Conservation (phyloP, 352 stramenopile species). For the Thraustochytrium sp. region DNA sequence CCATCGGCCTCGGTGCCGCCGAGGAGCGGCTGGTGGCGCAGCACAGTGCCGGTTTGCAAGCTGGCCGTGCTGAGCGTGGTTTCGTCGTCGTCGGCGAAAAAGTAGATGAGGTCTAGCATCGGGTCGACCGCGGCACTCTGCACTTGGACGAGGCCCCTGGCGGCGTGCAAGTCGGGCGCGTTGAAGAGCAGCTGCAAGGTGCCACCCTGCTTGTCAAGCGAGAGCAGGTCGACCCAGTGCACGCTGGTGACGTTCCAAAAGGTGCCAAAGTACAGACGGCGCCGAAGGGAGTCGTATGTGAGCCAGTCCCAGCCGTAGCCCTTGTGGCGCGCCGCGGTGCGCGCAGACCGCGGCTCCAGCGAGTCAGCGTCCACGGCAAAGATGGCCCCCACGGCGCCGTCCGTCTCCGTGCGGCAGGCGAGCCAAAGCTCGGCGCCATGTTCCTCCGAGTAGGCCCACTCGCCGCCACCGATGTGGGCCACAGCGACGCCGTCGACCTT, state of each 20-base stretch:
- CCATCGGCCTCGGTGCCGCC: not conserved
- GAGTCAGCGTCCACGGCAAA: not conserved
- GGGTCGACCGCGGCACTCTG: not conserved
- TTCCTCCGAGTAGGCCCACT: not conserved
- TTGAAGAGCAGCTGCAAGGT: not conserved
- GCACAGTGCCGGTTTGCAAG: not conserved
- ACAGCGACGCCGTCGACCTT: not conserved
- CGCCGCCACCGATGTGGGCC: not conserved
- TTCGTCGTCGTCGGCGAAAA: not conserved
- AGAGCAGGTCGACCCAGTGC: not conserved
- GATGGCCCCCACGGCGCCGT: not conserved
- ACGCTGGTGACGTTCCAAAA: not conserved
- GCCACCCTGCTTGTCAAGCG: not conserved
- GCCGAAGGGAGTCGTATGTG: not conserved
- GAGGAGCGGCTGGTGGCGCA: not conserved
- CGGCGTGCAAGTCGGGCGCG: not conserved
- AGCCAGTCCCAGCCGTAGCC: not conserved
- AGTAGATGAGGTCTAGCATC: too few relatives aligned
- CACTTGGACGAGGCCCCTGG: not conserved
- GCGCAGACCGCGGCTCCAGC: not conserved
- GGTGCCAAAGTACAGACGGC: not conserved
- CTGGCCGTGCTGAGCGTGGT: not conserved
- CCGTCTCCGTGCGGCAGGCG: not conserved
- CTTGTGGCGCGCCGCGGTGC: not conserved
- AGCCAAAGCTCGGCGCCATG: constrained; percentile 1